Percentiles rank a stretch among this genome's conserved stretches.
Evolutionary conservation across 495 filamentous ascomycete species (phyloP).

Genomic region (Arthonia radiata): DNA sequence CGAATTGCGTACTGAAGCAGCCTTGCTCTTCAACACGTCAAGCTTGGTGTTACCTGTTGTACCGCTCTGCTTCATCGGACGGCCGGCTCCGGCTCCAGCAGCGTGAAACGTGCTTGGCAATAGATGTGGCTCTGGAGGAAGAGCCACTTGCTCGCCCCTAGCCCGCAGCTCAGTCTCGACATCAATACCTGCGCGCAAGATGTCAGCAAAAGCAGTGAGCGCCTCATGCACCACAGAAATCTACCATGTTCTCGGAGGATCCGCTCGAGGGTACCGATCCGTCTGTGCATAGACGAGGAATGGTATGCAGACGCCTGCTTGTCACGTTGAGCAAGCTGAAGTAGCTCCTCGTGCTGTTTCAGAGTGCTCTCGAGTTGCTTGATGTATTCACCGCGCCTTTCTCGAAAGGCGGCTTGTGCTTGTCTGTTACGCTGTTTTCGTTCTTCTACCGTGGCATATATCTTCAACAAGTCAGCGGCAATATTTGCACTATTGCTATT

Average conservation of each 20-base stretch:
- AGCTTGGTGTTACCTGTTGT: too few relatives aligned
- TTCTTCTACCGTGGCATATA: conserved; percentile 96
- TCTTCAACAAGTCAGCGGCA: conserved; percentile 23
- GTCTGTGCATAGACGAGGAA: conserved; percentile 93
- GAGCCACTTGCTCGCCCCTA: too few relatives aligned
- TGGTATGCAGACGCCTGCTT: conserved; percentile 91
- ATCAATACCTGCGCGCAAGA: conserved; percentile 48
- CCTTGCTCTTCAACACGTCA: too few relatives aligned
- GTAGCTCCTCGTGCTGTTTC: conserved; percentile 83
- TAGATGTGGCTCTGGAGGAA: too few relatives aligned
- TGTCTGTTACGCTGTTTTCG: conserved; percentile 94
- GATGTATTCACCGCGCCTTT: conserved; percentile 94
- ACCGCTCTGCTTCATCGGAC: too few relatives aligned
- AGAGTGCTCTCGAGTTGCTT: conserved; percentile 96
- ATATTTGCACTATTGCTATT: conserved; percentile 1
- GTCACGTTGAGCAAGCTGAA: conserved; percentile 77
- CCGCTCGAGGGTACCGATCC: conserved; percentile 86
- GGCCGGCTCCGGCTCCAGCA: too few relatives aligned
- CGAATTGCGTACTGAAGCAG: too few relatives aligned
- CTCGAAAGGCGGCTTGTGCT: conserved; percentile 89
- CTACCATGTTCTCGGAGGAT: conserved; percentile 88
- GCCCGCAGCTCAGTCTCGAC: conserved; percentile 83
- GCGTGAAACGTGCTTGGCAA: too few relatives aligned
- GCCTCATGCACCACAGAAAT: too few relatives aligned
- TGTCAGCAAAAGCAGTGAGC: conserved; percentile 4